A percentile compares a stretch with the other conserved stretches of the same genome.
Evolutionary conservation across 805 yeast species (phyloP).

Genomic region (Metschnikowia santaceciliae): DNA sequence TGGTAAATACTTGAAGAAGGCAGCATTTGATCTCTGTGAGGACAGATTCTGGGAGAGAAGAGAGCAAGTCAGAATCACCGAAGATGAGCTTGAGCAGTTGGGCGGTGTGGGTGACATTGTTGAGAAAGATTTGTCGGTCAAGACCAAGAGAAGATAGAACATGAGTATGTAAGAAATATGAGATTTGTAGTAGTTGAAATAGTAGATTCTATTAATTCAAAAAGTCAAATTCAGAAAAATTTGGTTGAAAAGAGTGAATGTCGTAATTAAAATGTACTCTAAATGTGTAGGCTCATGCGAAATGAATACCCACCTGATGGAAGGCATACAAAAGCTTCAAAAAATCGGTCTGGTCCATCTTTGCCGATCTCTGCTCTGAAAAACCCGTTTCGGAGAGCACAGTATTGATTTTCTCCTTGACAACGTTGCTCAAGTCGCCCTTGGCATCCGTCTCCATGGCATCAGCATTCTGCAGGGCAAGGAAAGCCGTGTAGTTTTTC

Average conservation of each 20-base stretch:
- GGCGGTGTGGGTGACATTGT: conserved; percentile 89
- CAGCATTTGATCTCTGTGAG: conserved; percentile 86
- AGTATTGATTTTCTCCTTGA: conserved; percentile 64
- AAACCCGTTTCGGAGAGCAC: conserved; percentile 79
- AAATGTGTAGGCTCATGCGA: conserved; percentile 50
- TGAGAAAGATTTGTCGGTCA: conserved; percentile 59
- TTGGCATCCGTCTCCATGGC: conserved; percentile 37
- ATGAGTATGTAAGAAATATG: neutral
- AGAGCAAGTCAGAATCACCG: conserved; percentile 83
- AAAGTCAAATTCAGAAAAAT: too few relatives aligned
- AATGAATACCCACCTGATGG: conserved; percentile 96
- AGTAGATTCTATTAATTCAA: too few relatives aligned
- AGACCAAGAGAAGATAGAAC: conserved; percentile 45
- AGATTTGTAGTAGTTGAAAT: too few relatives aligned
- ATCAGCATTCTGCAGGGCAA: conserved; percentile 50
- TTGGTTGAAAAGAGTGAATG: too few relatives aligned
- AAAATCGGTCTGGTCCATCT: conserved; percentile 94
- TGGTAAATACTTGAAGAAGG: conserved; percentile 85
- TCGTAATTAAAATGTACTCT: neutral
- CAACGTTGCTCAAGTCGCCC: conserved; percentile 42
- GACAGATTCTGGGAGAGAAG: conserved; percentile 99
- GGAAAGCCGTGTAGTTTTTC: conserved; percentile 78
- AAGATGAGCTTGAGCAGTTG: conserved; percentile 82
- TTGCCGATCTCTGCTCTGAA: conserved; percentile 84
- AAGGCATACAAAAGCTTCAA: conserved; percentile 81